phyloP scores from a whole-genome alignment of 2,329 filamentous ascomycete genomes.

The Mycosphaerella sp. region DNA sequence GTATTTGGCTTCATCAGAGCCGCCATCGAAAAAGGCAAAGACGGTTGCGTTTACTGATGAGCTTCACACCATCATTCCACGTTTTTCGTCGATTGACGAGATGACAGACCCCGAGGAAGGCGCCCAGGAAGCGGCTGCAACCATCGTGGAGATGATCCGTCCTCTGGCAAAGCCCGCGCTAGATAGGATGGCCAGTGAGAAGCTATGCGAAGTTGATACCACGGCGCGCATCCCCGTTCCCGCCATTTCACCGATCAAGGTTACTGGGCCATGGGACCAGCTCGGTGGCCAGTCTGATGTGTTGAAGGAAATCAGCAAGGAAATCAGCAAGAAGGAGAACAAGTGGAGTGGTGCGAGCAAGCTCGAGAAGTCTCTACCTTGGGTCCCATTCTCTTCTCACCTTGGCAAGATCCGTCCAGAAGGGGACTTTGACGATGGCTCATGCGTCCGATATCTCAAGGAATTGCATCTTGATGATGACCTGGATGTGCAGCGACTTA shows the following conservation, averaged over 20 bases:
- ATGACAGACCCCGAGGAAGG: constrained; percentile 11
- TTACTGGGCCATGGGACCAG: constrained; percentile 44
- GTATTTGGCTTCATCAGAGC: constrained; percentile 30
- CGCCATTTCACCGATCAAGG: constrained; percentile 39
- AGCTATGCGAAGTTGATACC: constrained; percentile 43
- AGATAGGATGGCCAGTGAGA: constrained; percentile 38
- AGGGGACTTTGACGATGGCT: constrained; percentile 39
- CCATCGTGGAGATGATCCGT: constrained; percentile 32
- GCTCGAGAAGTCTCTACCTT: constrained; percentile 39
- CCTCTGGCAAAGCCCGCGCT: constrained; percentile 36
- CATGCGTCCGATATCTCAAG: constrained; percentile 33
- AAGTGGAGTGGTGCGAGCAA: constrained; percentile 40
- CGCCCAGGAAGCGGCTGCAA: constrained; percentile 30
- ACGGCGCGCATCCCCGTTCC: constrained; percentile 46
- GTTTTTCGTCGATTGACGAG: constrained; percentile 27
- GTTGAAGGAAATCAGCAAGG: constrained; percentile 15
- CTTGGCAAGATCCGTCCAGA: constrained; percentile 35
- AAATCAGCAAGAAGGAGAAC: constrained; percentile 29
- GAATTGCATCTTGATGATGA: constrained; percentile 31
- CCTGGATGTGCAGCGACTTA: constrained; percentile 37
- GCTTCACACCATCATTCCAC: constrained; percentile 32
- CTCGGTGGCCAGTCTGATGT: constrained; percentile 27
- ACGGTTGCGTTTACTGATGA: constrained; percentile 37
- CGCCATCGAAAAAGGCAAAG: constrained; percentile 38
- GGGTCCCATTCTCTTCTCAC: constrained; percentile 44